These are phyloP conservation scores for Suhomyces yuchorum DNA, from an alignment of 1,139 yeast genomes.

Conservation along the genomic window DNA sequence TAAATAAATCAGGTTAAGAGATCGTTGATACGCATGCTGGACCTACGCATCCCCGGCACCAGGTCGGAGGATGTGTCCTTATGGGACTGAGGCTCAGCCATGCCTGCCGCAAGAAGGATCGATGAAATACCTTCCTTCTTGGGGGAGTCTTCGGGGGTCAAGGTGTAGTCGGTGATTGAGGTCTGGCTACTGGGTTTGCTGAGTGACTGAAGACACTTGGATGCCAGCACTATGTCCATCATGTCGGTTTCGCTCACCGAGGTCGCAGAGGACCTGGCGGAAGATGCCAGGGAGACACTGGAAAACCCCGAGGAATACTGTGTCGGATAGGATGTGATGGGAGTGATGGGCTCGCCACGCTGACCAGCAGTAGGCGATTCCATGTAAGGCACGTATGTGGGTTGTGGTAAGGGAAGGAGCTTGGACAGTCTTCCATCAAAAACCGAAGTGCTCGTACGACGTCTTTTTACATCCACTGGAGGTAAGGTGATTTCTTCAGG, in stretches of 20 bases:
- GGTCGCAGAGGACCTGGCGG: background rate
- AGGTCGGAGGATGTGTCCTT: conserved; percentile 6
- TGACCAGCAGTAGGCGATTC: conserved; percentile 9
- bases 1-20: conserved; percentile 16
- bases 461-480: conserved; percentile 4
- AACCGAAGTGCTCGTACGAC: conserved; percentile 10
- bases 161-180: conserved; percentile 1
- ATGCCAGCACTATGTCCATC: conserved; percentile 43
- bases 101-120: conserved; percentile 20
- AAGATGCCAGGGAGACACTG: conserved; percentile 3
- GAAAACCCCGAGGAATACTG: conserved; percentile 4
- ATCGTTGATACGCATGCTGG: conserved; percentile 20
- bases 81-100: conserved; percentile 6
- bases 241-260: conserved; percentile 21
- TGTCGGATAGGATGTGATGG: conserved; percentile 6
- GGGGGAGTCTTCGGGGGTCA: conserved; percentile 4
- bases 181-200: conserved; percentile 17
- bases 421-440: conserved; percentile 5
- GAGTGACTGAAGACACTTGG: conserved; percentile 42
- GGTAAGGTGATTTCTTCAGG: conserved; percentile 3
- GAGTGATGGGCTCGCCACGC: conserved; percentile 11
- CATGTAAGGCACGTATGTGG: conserved; percentile 6
- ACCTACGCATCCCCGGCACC: conserved; percentile 11
- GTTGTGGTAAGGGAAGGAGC: conserved; percentile 12
- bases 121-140: conserved; percentile 17